A percentile compares a stretch with the other conserved stretches of the same genome.
These are phyloP conservation scores for Tubosaeta sp. DNA, from an alignment of 768 basidiomycete genomes.

Conservation along the genomic window DNA sequence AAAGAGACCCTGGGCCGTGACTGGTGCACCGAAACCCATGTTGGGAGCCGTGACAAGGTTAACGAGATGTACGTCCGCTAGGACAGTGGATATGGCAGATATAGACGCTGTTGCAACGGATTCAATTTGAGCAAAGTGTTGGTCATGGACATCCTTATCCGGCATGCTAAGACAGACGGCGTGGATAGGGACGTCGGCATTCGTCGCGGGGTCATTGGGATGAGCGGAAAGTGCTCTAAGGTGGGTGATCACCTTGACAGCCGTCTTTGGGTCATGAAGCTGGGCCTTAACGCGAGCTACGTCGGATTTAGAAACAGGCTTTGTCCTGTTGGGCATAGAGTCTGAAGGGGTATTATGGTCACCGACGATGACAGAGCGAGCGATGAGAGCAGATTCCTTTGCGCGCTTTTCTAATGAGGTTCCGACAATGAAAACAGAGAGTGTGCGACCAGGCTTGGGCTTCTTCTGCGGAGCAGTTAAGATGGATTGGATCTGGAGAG, in stretches of 20 bases:
- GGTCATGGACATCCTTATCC: conserved; percentile 58
- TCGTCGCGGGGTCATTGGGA: conserved; percentile 5
- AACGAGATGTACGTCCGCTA: conserved; percentile 61
- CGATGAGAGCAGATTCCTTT: conserved; percentile 55
- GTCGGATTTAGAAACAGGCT: conserved; percentile 44
- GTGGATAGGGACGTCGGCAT: conserved; percentile 53
- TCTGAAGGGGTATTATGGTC: conserved; percentile 29
- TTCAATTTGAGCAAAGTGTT: conserved; percentile 54
- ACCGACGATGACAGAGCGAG: conserved; percentile 70
- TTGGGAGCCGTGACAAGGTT: conserved; percentile 57
- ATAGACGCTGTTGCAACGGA: conserved; percentile 48
- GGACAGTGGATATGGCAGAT: conserved; percentile 43
- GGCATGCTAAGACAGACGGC: conserved; percentile 68
- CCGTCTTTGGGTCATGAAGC: conserved; percentile 61
- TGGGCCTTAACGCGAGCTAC: conserved; percentile 63
- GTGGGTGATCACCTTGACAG: conserved; percentile 69
- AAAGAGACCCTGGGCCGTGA: conserved; percentile 59
- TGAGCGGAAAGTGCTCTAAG: conserved; percentile 53
- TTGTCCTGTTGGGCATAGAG: conserved; percentile 36
- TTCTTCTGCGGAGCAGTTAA: conserved; percentile 40
- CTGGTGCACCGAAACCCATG: conserved; percentile 72
- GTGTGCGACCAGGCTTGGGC: conserved; percentile 31
- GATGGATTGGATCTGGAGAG: conserved; percentile 16
- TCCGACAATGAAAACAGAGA: conserved; percentile 31
- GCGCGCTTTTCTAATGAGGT: conserved; percentile 54